These are phyloP conservation scores for Pseudogymnoascus sp. DNA, from an alignment of 2,329 filamentous ascomycete genomes.

Conservation along the genomic window DNA sequence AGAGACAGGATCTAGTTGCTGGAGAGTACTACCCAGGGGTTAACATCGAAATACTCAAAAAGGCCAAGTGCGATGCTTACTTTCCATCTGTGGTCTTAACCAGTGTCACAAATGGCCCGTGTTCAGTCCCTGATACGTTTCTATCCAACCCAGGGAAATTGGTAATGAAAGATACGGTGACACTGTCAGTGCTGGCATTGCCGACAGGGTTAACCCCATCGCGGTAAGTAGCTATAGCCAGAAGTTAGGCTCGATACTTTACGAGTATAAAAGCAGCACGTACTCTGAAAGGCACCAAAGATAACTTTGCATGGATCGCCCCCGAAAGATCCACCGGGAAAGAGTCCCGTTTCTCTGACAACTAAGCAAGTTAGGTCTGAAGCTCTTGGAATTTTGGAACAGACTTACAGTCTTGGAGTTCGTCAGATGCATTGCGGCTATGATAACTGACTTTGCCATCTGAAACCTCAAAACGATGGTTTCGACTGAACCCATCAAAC, in stretches of 20 bases:
- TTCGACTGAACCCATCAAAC: constrained; percentile 70
- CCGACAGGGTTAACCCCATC: neutral
- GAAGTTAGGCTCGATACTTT: neutral
- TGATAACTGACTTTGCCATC: constrained; percentile 33
- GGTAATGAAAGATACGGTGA: neutral
- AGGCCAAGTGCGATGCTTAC: neutral
- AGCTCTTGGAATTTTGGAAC: constrained; percentile 37
- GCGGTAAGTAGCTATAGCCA: neutral
- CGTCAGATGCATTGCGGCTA: constrained; percentile 51
- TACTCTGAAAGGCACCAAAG: constrained; percentile 62
- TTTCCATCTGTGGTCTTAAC: neutral
- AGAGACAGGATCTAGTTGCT: neutral
- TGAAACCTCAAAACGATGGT: constrained; percentile 63
- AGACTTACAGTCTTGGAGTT: constrained; percentile 61
- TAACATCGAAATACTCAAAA: neutral
- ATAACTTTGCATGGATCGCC: constrained; percentile 66
- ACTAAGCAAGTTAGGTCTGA: constrained; percentile 48
- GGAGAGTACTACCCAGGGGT: neutral
- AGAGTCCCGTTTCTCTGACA: constrained; percentile 46
- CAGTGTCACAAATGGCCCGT: neutral
- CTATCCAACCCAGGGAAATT: neutral
- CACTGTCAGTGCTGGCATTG: neutral
- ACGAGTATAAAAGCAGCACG: constrained; percentile 35
- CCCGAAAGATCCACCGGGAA: constrained; percentile 62
- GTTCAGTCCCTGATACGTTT: neutral